Conservation (phyloP, 2,329 filamentous ascomycete species). For the Sclerotiophoma versabilis region DNA sequence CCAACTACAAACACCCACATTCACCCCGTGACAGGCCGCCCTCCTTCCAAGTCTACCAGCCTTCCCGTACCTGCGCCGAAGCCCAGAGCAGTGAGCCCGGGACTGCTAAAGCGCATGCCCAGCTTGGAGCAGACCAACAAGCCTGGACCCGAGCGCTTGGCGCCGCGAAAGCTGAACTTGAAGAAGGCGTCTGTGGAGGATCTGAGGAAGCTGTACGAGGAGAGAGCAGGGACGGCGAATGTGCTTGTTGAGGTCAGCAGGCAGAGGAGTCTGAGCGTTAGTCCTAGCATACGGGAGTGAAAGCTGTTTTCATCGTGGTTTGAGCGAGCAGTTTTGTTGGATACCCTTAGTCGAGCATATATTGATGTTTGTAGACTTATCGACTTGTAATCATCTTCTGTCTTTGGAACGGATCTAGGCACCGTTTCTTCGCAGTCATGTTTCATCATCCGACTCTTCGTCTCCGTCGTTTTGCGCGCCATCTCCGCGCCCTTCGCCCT, state of each 20-base stretch:
- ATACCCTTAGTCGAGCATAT: neutral
- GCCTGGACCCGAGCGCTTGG: slow-evolving; percentile 30
- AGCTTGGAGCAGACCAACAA: slow-evolving; percentile 49
- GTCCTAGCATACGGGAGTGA: slow-evolving; percentile 14
- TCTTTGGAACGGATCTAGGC: too few species aligned
- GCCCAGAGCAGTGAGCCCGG: slow-evolving; percentile 49
- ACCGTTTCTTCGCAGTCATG: too few species aligned
- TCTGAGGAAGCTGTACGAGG: slow-evolving; percentile 57
- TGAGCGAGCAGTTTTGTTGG: neutral
- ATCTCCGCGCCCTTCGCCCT: slow-evolving; percentile 8
- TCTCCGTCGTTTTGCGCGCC: neutral
- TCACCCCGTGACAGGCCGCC: slow-evolving; percentile 34
- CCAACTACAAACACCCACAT: slow-evolving; percentile 16
- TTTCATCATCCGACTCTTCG: neutral
- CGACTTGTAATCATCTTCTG: neutral
- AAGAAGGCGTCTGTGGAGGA: slow-evolving; percentile 58
- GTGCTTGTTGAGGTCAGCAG: slow-evolving; percentile 33
- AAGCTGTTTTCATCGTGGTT: neutral
- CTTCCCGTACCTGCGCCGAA: slow-evolving; percentile 40
- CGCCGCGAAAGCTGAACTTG: slow-evolving; percentile 48
- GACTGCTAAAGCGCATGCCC: slow-evolving; percentile 56
- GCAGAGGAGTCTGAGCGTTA: slow-evolving; percentile 11
- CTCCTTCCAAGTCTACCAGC: slow-evolving; percentile 38
- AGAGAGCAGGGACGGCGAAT: slow-evolving; percentile 52
- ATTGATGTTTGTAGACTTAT: neutral